Conservation (phyloP, 306 rosid species). For the Cajanus cajan region DNA sequence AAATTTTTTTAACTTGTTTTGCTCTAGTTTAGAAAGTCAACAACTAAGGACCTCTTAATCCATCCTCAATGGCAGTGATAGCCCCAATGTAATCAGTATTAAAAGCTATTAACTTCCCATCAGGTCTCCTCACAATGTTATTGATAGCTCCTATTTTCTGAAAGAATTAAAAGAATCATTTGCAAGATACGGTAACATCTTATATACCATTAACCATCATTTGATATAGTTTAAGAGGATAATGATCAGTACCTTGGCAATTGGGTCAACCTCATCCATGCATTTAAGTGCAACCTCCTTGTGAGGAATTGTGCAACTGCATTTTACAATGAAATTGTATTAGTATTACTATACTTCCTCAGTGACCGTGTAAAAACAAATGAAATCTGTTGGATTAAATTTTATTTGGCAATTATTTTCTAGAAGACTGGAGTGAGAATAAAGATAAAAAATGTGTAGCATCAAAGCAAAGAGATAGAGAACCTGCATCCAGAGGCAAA, state of each 20-base stretch:
- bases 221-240: background rate
- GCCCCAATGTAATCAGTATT: slow-evolving; percentile 50
- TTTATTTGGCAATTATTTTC: background rate
- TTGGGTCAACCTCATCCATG: slow-evolving; percentile 49
- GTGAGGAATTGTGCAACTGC: slow-evolving; percentile 52
- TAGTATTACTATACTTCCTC: background rate
- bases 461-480: background rate
- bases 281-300: slow-evolving; percentile 57
- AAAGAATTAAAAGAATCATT: background rate
- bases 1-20: slow-evolving; percentile 7
- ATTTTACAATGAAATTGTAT: background rate
- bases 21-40: background rate
- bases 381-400: background rate
- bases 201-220: background rate
- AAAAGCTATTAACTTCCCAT: slow-evolving; percentile 44
- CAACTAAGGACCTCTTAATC: slow-evolving; percentile 31
- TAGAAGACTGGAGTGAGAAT: background rate
- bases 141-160: slow-evolving; percentile 50
- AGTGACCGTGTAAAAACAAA: background rate
- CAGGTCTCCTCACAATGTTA: slow-evolving; percentile 42
- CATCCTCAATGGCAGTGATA: slow-evolving; percentile 52
- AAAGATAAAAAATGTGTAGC: background rate
- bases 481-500: slow-evolving; percentile 53
- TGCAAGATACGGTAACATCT: background rate
- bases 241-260: slow-evolving; percentile 42